These are phyloP conservation scores for Scalesia atractyloides DNA, from an alignment of 129 eudicot species.

Conservation along the genomic window DNA sequence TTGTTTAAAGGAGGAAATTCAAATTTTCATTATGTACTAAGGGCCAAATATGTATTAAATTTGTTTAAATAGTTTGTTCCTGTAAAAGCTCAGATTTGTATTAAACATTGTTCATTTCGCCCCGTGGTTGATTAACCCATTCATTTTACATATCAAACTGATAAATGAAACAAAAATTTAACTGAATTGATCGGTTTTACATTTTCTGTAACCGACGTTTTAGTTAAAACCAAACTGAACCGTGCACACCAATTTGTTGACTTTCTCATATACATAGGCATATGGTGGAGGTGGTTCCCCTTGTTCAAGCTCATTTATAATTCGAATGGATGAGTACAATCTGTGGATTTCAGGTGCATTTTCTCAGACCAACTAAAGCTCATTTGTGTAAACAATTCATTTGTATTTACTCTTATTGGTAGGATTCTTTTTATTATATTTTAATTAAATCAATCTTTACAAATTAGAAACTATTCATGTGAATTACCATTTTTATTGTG, in stretches of 20 bases:
- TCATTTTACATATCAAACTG: neutral
- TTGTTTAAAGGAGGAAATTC: neutral
- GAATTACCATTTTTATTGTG: too few species aligned
- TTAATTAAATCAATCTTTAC: too few species aligned
- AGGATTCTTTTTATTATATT: too few species aligned
- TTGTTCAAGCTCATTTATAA: conserved; percentile 85
- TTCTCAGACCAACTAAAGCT: too few species aligned
- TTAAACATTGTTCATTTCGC: too few species aligned
- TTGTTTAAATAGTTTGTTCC: too few species aligned
- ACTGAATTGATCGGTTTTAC: neutral
- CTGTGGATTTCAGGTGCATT: conserved; percentile 60
- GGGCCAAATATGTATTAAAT: neutral
- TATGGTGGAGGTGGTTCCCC: conserved; percentile 94
- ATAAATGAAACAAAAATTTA: neutral
- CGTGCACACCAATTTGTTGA: neutral
- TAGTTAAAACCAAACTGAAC: neutral
- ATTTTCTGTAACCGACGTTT: neutral
- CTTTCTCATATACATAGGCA: conserved; percentile 51
- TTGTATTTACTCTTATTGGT: too few species aligned
- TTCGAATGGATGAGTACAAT: conserved; percentile 91
- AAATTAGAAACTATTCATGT: too few species aligned
- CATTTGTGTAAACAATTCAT: neutral
- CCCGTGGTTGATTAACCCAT: too few species aligned
- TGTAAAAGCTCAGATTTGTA: too few species aligned
- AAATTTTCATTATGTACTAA: neutral